Conservation (phyloP, 441 rosid genomes). For the Croton laevigatus region DNA sequence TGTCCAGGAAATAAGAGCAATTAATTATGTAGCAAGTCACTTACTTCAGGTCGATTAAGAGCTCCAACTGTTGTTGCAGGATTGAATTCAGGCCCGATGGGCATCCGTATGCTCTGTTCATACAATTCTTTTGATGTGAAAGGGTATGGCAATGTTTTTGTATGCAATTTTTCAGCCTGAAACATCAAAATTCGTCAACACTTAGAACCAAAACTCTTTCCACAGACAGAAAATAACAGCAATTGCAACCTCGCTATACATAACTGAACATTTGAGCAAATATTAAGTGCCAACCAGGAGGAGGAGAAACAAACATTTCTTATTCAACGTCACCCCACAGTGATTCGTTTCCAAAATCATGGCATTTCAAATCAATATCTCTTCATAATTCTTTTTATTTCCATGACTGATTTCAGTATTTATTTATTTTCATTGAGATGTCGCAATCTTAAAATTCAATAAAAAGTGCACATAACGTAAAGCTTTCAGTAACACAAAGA, state of each 20-base stretch:
- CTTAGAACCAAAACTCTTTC: neutral
- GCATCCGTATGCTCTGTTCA: constrained; percentile 81
- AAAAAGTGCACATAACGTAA: neutral
- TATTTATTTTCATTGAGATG: neutral
- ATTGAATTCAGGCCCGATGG: constrained; percentile 87
- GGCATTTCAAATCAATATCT: constrained; percentile 3
- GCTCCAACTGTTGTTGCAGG: constrained; percentile 67
- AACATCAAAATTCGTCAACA: constrained; percentile 15
- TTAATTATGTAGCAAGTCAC: constrained; percentile 10
- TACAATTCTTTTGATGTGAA: constrained; percentile 73
- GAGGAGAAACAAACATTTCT: neutral
- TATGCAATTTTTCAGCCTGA: constrained; percentile 79
- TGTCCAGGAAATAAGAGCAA: neutral
- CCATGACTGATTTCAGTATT: neutral
- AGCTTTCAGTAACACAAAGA: neutral
- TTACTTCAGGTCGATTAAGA: constrained; percentile 75
- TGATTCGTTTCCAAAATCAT: neutral
- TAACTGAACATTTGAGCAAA: neutral
- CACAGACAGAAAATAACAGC: neutral
- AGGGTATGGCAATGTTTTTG: constrained; percentile 75
- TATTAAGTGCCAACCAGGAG: neutral
- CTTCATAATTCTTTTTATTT: neutral
- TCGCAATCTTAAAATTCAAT: neutral
- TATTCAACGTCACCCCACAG: neutral
- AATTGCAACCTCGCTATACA: neutral